phyloP scores from a whole-genome alignment of 2,329 filamentous ascomycete genomes.

The Penicillium sp. region DNA sequence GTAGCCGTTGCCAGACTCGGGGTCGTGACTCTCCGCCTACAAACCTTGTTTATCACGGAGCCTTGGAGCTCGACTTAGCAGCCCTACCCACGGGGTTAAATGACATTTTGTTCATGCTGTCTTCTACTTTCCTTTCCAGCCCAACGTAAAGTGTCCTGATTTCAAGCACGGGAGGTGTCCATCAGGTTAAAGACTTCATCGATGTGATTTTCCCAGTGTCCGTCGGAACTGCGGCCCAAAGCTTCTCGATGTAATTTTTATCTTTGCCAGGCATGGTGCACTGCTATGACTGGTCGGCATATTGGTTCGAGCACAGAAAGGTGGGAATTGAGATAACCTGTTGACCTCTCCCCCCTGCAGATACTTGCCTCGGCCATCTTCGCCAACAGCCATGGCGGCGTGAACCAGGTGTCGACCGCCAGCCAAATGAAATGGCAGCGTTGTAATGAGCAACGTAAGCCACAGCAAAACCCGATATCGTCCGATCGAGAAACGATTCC shows the following conservation, averaged over 20 bases:
- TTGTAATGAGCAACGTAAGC: no score
- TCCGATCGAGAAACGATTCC: no score
- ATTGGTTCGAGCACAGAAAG: neutral
- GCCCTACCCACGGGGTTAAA: no score
- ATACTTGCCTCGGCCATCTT: conserved; percentile 15
- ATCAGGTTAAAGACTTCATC: neutral
- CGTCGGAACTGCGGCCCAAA: conserved; percentile 2
- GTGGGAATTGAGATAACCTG: no score
- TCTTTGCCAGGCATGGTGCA: neutral
- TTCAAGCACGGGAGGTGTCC: neutral
- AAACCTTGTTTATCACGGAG: neutral
- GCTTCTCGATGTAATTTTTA: neutral
- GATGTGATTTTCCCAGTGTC: neutral
- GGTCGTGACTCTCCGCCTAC: neutral
- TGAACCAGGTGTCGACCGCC: conserved; percentile 7
- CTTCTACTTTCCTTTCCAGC: no score
- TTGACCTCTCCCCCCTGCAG: no score
- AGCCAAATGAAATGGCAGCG: no score
- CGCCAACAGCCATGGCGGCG: conserved; percentile 5
- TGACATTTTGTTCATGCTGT: no score
- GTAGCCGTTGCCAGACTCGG: neutral
- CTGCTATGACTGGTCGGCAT: neutral
- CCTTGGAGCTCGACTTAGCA: no score
- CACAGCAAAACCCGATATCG: no score
- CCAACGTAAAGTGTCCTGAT: no score